Evolutionary conservation across 805 yeast species (phyloP).

Genomic region (Kazachstania kunashirensis): DNA sequence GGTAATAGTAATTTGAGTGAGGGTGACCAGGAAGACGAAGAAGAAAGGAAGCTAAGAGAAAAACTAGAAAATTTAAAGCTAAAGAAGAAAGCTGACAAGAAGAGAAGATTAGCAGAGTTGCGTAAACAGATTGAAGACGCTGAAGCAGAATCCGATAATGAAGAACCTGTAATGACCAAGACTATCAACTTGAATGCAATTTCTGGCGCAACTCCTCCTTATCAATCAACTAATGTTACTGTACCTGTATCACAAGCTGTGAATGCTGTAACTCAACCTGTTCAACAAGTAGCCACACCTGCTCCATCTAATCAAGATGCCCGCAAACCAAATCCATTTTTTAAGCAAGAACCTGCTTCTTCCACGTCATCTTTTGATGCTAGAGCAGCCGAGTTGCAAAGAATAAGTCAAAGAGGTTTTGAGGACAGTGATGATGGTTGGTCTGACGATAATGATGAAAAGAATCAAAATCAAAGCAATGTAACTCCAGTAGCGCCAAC

Average conservation of each 20-base stretch:
- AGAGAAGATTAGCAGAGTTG: conserved; percentile 47
- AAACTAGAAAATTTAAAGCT: conserved; percentile 34
- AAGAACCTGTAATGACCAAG: conserved; percentile 6
- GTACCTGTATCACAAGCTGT: background rate
- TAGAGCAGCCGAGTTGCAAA: conserved; percentile 49
- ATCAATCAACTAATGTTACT: too few relatives aligned
- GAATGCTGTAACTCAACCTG: background rate
- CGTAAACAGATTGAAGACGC: conserved; percentile 51
- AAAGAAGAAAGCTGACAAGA: conserved; percentile 49
- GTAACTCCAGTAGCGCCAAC: conserved; percentile 17
- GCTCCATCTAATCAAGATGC: conserved; percentile 4
- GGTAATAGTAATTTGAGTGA: conserved; percentile 1
- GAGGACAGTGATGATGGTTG: conserved; percentile 27
- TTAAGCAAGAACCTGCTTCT: conserved; percentile 29
- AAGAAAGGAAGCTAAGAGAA: conserved; percentile 35
- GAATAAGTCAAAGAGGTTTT: conserved; percentile 56
- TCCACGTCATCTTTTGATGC: conserved; percentile 37
- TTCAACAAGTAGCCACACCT: conserved; percentile 1
- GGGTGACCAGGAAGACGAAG: conserved; percentile 36
- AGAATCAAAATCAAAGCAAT: conserved; percentile 3
- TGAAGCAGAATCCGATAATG: conserved; percentile 32
- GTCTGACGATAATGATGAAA: conserved; percentile 32
- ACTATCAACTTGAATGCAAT: background rate
- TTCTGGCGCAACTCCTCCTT: too few relatives aligned
- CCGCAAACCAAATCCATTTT: conserved; percentile 43